Evolutionary conservation across 2,329 filamentous ascomycete genomes (phyloP), one percentile per base, ranked within the genome.

Genomic region (Aureobasidium melanogenum): DNA sequence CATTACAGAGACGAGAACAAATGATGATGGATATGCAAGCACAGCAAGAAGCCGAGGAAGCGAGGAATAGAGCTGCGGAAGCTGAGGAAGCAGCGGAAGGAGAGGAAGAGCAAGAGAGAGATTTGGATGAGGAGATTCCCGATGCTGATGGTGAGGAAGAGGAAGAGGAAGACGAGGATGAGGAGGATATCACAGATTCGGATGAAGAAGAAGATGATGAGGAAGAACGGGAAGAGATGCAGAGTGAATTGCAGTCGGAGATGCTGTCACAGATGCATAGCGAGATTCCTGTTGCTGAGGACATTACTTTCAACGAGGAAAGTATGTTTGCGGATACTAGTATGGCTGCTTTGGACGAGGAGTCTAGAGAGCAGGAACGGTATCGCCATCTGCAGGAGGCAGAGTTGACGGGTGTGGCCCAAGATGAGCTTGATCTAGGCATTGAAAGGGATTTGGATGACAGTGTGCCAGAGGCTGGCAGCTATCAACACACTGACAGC

Each of bases 41-140:
- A 12, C 75, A 75, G 57, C 77, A 79, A 24, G 84, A 89, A 68
- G 83, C 84, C 0, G 85, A 84, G 67, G 82, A 81, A 6, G 75
- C 75, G 65, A 32, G 71, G 30, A 68, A 67, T 41, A 63, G 67
- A 24, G 69, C 67, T 2, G 73, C 72, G 14, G 74, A 70, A 46
- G 73, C 66, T 17, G 79, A 76, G 17, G 71, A 70, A 63, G 73
- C 79, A 82, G 62, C 81, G 62, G 74, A 79, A 39, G 87, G 91
- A 73, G 73, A 90, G 60, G 88, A 90, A 67, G 86, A 88, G 64
- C 62, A 81, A 63, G 86, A 82, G 62, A 74, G 79, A 43, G 87
- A 91, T 73, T 73, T 91, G 62, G 88, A 91, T 67, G 86, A 88
- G 64, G 87, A 89, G 59, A 85, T 90, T 22, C 87, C 88, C 1